Evolutionary conservation across 208 protist genomes (phyloP), one percentile per base, ranked within the genome.

Genomic region (Wallacemonas rigidus): DNA sequence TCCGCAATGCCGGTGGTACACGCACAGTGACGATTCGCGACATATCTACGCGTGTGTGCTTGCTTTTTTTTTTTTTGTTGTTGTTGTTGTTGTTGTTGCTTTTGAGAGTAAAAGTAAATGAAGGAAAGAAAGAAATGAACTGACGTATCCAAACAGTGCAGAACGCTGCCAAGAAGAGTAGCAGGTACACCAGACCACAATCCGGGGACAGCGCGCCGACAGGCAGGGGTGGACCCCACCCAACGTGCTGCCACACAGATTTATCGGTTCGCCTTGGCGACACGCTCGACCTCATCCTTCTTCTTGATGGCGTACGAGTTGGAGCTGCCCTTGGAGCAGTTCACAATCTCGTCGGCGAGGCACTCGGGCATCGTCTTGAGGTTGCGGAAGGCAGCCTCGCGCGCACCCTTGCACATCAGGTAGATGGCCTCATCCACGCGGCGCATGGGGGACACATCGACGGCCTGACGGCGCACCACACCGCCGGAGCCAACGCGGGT

Each of bases 221-320:
- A 74, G 2, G 40, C 47, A 57, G 57, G 26, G 48, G 69, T 48
- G 2, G 2, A 67, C 11, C 17, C 38, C 17, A 67, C 39, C 35
- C 41, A 39, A 11, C 41, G 40, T 54, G 56, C 65, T 36, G 40
- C n/a, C n/a, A n/a, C 0, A 44, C 44, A 43, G 26, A 50, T 73
- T 99, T 99, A 99, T 80, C 99, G 95, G 97, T 99, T 99, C 74
- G 98, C 97, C 95, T 99, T 99, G 87, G 99, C 98, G 69, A 99
- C 98, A 94, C 99, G 98, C 95, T 99, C 99, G 69, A 99, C 96
- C 91, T 99, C 98, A 92, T 99, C 98, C 95, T 99, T 99, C 98
- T 99, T 99, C 90, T 99, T 99, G 81, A 99, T 99, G 74, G 99
- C 98, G 79, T 98, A 99, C 26, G 95, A 99, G 91, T 99, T 99